A percentile compares a stretch with the other conserved stretches of the same genome.
Conservation (phyloP, 352 stramenopile genomes). For the Thalassiosira mediterranea region DNA sequence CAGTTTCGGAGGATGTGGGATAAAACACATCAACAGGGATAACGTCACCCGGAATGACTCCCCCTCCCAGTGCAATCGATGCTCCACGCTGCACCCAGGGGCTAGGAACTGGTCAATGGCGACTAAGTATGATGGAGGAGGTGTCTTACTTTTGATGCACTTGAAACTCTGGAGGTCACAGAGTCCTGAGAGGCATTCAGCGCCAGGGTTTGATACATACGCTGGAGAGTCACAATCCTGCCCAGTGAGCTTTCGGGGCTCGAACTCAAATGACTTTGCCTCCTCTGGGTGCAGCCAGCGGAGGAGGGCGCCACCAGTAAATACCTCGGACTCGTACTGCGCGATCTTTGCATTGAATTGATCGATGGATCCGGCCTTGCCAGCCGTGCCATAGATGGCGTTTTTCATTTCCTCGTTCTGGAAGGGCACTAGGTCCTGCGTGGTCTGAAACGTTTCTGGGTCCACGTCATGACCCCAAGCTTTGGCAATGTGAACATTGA, state of each 20-base stretch:
- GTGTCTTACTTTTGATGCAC: too few species aligned
- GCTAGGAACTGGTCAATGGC: too few species aligned
- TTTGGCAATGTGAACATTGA: constrained; percentile 17
- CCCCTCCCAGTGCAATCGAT: too few species aligned
- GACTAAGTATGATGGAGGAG: too few species aligned
- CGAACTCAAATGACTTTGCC: constrained; percentile 4
- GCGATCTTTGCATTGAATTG: constrained; percentile 15
- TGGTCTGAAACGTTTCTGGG: constrained; percentile 7
- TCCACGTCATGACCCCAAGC: constrained; percentile 9
- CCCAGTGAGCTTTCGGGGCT: background rate
- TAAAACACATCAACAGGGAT: too few species aligned
- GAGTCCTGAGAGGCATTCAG: constrained; percentile 16
- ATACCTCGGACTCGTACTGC: constrained; percentile 10
- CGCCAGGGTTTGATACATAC: constrained; percentile 6
- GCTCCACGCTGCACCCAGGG: too few species aligned
- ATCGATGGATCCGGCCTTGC: background rate
- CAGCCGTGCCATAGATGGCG: background rate
- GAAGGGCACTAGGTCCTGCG: constrained; percentile 5
- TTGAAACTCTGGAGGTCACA: too few species aligned
- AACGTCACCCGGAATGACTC: too few species aligned
- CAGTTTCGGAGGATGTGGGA: too few species aligned
- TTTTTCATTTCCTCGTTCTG: constrained; percentile 1
- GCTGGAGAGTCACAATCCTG: constrained; percentile 7
- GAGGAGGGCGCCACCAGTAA: constrained; percentile 3
- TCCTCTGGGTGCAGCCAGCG: constrained; percentile 2